phyloP scores from a whole-genome alignment of 2,329 filamentous ascomycete species.

The Dendrostoma leiphaemia region DNA sequence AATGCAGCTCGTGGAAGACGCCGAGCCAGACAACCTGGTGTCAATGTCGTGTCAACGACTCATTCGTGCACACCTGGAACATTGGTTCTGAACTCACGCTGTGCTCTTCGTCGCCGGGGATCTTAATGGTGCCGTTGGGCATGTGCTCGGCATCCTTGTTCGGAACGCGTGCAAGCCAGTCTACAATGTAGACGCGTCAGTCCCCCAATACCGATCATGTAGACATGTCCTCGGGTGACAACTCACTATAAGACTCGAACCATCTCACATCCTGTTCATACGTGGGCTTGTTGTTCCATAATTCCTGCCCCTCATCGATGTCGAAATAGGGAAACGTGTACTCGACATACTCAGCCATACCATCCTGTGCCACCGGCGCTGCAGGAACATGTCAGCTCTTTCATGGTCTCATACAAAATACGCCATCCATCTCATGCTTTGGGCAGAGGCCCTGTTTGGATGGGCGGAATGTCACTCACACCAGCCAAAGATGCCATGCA shows the following conservation, averaged over 20 bases:
- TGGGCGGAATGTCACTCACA: not conserved
- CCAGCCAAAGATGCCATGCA: constrained; percentile 9
- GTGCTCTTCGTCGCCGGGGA: constrained; percentile 4
- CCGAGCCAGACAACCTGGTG: constrained; percentile 7
- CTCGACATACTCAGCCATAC: constrained; percentile 3
- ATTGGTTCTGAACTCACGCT: not conserved
- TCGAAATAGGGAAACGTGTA: constrained; percentile 10
- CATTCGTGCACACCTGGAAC: too few relatives aligned
- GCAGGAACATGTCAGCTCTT: not conserved
- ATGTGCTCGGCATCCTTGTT: not conserved
- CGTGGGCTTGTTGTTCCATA: constrained; percentile 10
- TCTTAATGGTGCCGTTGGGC: constrained; percentile 5
- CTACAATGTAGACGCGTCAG: not conserved
- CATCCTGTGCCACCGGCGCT: constrained; percentile 5
- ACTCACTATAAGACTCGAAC: constrained; percentile 10
- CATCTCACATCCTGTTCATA: constrained; percentile 7
- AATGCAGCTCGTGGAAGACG: constrained; percentile 12
- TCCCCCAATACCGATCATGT: not conserved
- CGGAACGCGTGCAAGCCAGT: constrained; percentile 5
- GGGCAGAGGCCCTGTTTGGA: too few relatives aligned
- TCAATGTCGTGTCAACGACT: not conserved
- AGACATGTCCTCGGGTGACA: not conserved
- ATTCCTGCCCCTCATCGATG: constrained; percentile 2
- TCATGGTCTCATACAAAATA: too few relatives aligned
- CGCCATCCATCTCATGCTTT: too few relatives aligned